Evolutionary conservation across 2,329 filamentous ascomycete species (phyloP).

Genomic region (Aspergillus proliferans): DNA sequence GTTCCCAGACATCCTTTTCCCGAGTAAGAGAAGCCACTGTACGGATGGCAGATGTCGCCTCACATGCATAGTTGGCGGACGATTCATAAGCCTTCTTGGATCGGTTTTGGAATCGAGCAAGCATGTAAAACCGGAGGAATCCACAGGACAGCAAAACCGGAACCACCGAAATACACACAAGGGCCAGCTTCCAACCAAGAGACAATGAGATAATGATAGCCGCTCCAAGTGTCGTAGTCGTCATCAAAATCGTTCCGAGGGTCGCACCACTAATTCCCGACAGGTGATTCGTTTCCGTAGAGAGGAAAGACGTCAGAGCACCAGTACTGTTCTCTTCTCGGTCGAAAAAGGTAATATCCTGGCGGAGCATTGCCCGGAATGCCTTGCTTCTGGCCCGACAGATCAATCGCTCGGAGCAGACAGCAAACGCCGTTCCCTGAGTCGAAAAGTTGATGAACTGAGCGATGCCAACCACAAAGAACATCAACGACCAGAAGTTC

Average conservation of each 20-base stretch:
- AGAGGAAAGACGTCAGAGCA: conserved; percentile 79
- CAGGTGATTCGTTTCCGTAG: conserved; percentile 81
- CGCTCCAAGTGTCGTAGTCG: conserved; percentile 69
- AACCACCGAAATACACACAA: conserved; percentile 73
- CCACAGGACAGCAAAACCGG: conserved; percentile 72
- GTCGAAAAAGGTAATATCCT: conserved; percentile 92
- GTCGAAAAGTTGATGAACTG: conserved; percentile 62
- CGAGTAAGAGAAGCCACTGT: conserved; percentile 88
- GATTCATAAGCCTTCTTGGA: conserved; percentile 73
- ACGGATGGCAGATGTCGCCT: conserved; percentile 87
- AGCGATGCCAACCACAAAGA: conserved; percentile 71
- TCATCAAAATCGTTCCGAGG: conserved; percentile 77
- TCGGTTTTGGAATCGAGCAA: conserved; percentile 70
- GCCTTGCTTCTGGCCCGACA: conserved; percentile 74
- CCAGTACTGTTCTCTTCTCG: conserved; percentile 82
- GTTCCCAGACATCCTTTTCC: conserved; percentile 69
- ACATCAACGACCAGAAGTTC: conserved; percentile 87
- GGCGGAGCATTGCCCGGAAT: conserved; percentile 81
- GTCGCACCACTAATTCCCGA: conserved; percentile 83
- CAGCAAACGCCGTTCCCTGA: conserved; percentile 71
- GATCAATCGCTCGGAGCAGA: conserved; percentile 78
- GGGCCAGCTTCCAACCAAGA: conserved; percentile 80
- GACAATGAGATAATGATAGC: conserved; percentile 65
- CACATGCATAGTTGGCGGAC: conserved; percentile 82
- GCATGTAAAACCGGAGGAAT: conserved; percentile 82